Evolutionary conservation across 148 eudicot genomes (phyloP), one percentile per base, ranked within the genome.

Genomic region (Oxyria digyna): DNA sequence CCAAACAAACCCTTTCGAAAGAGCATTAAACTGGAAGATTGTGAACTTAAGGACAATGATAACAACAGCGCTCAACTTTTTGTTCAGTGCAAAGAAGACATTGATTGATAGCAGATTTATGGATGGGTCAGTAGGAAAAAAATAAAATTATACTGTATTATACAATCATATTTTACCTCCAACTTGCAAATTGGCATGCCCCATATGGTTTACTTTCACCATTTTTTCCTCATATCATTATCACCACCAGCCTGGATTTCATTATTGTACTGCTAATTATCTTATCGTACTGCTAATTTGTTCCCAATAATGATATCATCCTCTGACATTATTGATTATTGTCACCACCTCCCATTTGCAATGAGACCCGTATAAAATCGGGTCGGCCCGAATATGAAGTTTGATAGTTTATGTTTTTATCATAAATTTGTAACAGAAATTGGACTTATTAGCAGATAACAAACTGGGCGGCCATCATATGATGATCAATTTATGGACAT

Each of bases 211-310:
- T 52, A 5, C 23, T 52, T 52, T 52, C 29, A 23, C 23, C 27
- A 23, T 24, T 52, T 49, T n/a, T 50, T 23, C 29, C 62, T 52
- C 62, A 52, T 23, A 24, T 52, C 29, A n/a, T n/a, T n/a, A n/a
- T n/a, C n/a, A n/a, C n/a, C n/a, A 52, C 62, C 62, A 52, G 62
- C 62, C 62, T 52, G 62, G 62, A 52, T 52, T 52, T 52, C 62
- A 52, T 52, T 52, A 52, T 52, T 52, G 62, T 24, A 52, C 62
- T 52, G 62, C 62, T 38, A 52, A 9, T 52, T 6, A 23, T 52
- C 62, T 21, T 24, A 24, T 52, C 10, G 31, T 35, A 35, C 50
- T 52, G 31, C 14, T 57, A 57, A 26, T 57, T 29, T 57, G 37
- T 57, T 57, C 64, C 33, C 64, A 57, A 57, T 57, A 13, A 57